phyloP scores from a whole-genome alignment of 306 rosid species.

The Gastrolobium bilobum region DNA sequence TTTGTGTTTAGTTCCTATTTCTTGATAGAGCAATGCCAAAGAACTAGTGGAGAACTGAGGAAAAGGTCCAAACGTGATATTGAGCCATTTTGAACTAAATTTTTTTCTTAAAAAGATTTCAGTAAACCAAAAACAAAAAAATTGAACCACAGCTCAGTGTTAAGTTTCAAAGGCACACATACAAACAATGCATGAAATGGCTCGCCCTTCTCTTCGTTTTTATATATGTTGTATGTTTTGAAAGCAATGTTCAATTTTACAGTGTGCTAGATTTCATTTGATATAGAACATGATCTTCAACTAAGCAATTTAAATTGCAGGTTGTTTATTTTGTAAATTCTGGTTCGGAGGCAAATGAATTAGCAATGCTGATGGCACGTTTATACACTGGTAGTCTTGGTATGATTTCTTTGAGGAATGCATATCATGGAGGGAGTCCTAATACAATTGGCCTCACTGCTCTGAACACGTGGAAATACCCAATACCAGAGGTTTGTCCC shows the following conservation, averaged over 20 bases:
- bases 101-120: too few species aligned
- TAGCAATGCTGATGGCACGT: conserved; percentile 80
- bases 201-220: too few species aligned
- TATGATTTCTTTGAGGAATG: conserved; percentile 80
- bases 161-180: too few species aligned
- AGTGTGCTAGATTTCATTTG: neutral
- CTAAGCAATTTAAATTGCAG: conserved; percentile 47
- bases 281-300: neutral
- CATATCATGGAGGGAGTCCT: conserved; percentile 84
- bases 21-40: too few species aligned
- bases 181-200: too few species aligned
- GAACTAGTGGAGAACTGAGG: too few species aligned
- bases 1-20: neutral
- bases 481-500: conserved; percentile 79
- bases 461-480: conserved; percentile 79
- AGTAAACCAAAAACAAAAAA: too few species aligned
- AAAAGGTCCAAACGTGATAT: too few species aligned
- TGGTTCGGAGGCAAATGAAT: conserved; percentile 80
- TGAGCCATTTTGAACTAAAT: too few species aligned
- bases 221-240: too few species aligned
- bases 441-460: conserved; percentile 74
- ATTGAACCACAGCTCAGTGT: too few species aligned
- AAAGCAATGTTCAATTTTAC: neutral
- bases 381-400: conserved; percentile 67
- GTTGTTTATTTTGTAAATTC: conserved; percentile 77